Base-by-base conservation (phyloP, 306 rosid species). In the Cicer yamashitae region DNA sequence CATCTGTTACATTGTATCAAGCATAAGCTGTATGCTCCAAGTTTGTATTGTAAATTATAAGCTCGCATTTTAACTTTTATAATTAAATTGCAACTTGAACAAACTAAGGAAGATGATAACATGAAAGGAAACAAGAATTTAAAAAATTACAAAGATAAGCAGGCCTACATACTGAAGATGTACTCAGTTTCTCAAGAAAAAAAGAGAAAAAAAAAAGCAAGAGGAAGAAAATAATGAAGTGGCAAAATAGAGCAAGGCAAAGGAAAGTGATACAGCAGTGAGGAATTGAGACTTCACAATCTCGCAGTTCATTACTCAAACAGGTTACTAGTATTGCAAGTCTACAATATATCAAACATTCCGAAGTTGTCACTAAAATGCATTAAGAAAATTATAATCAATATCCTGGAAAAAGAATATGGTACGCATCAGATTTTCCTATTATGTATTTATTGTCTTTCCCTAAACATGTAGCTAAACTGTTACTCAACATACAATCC, bases 1-100 rank as follows among this genome's bases (percentile, higher is more conserved):
- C 10, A 73, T 72, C 37, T 56, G 11, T 67, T 46, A 20, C 61
- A 58, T 73, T 73, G n/a, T 43, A 56, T 14, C 61, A 79, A 79
- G 62, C 53, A 63, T 62, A 73, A 73, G 56, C 17, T 46, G 40
- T 17, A 80, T n/a, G 13, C 67, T 57, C 66, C 44, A 30, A 11
- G 52, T 43, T 65, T 15, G 5, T 40, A 65, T 17, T 46, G 15
- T 64, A 41, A 9, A 18, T 10, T 14, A 15, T 44, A 65, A 10
- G 38, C 30, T 41, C 62, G 45, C 9, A 46, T 65, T 62, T 72
- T 73, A 54, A 65, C 18, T 54, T 56, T 38, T 17, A 68, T 30
- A 56, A 20, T 17, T 3, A 79, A 56, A 56, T 17, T 18, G 56
- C 52, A 70, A 70, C 57, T 78, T 40, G 63, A 17, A 22, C 39